A percentile compares a stretch with the other conserved stretches of the same genome.
These are phyloP conservation scores for Nicotiana sylvestris DNA, from an alignment of 257 asterid species.

Conservation along the genomic window DNA sequence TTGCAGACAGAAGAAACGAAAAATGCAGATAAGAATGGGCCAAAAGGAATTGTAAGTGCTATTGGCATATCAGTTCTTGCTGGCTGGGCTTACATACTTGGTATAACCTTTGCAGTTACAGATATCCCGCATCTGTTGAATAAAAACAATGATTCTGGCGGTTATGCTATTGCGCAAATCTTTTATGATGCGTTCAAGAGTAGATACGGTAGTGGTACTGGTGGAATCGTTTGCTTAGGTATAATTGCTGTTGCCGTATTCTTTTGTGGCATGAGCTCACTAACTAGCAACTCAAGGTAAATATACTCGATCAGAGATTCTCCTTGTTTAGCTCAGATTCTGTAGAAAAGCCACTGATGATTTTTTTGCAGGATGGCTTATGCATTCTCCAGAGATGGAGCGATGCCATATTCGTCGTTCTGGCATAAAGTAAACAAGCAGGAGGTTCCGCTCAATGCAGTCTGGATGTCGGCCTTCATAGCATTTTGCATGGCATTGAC, in stretches of 20 bases:
- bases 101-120: constrained; percentile 88
- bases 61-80: constrained; percentile 84
- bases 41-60: constrained; percentile 85
- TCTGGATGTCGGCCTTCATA: constrained; percentile 73
- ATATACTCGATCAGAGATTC: neutral
- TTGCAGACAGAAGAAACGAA: constrained; percentile 91
- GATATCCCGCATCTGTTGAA: constrained; percentile 66
- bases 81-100: constrained; percentile 95
- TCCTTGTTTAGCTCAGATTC: neutral
- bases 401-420: constrained; percentile 78
- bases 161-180: constrained; percentile 87
- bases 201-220: constrained; percentile 73
- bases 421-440: constrained; percentile 91
- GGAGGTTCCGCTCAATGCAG: constrained; percentile 85
- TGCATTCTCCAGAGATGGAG: constrained; percentile 99
- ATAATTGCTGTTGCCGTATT: constrained; percentile 76
- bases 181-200: constrained; percentile 72
- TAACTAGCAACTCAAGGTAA: constrained; percentile 96
- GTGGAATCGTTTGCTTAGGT: constrained; percentile 72
- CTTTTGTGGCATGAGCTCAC: constrained; percentile 93
- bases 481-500: constrained; percentile 98
- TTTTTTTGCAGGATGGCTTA: constrained; percentile 65
- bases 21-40: constrained; percentile 79
- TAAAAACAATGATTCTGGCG: constrained; percentile 72
- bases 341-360: constrained; percentile 1